Conservation (phyloP, 2,329 filamentous ascomycete species). For the Neopestalotiopsis sp. region DNA sequence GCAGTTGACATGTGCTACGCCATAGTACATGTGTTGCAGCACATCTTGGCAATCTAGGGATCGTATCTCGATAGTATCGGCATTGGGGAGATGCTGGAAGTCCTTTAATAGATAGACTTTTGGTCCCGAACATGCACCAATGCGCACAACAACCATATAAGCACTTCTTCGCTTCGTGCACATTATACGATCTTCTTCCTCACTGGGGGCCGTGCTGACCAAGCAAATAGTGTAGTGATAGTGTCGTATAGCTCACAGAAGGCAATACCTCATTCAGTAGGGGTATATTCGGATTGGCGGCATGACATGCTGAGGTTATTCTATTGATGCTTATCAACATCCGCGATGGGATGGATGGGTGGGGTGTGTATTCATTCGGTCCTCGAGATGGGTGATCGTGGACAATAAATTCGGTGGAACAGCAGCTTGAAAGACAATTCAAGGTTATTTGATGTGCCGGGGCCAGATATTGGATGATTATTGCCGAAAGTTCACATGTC, state of each 20-base stretch:
- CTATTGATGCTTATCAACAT: background rate
- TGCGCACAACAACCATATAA: background rate
- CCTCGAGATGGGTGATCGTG: background rate
- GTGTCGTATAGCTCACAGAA: background rate
- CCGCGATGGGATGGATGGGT: background rate
- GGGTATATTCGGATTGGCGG: background rate
- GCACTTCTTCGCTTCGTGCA: background rate
- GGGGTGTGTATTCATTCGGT: background rate
- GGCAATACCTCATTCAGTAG: background rate
- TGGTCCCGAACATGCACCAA: too few species aligned
- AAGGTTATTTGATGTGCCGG: conserved; percentile 1
- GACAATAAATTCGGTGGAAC: background rate
- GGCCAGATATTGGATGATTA: background rate
- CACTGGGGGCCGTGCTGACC: background rate
- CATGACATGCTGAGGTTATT: background rate
- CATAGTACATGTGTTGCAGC: background rate
- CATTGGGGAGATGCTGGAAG: background rate
- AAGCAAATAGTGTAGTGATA: background rate
- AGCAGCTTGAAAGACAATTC: background rate
- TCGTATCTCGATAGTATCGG: background rate
- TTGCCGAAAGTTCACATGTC: background rate
- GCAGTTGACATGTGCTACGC: background rate
- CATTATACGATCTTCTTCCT: background rate
- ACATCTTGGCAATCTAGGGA: background rate
- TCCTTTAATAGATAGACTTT: background rate